Evolutionary conservation across 352 stramenopile species (phyloP).

Genomic region (Aphanomyces astaci): DNA sequence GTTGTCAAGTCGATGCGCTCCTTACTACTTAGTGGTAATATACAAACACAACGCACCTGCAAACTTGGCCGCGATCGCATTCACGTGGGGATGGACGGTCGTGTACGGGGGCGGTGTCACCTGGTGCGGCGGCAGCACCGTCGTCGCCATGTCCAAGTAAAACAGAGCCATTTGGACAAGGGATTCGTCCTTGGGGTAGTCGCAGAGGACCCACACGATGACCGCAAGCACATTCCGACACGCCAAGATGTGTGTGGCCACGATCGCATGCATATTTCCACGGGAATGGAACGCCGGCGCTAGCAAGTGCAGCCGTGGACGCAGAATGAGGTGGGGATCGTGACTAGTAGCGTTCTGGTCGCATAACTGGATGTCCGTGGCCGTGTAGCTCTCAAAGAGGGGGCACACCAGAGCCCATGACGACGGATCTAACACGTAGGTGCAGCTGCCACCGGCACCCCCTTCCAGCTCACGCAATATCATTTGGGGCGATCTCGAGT

Average conservation of each 20-base stretch:
- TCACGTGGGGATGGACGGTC: neutral
- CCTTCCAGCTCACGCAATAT: neutral
- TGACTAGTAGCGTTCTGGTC: conserved; percentile 43
- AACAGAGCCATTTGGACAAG: conserved; percentile 7
- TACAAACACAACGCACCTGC: neutral
- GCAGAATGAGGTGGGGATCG: conserved; percentile 29
- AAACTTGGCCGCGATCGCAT: neutral
- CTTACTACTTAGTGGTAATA: too few relatives aligned
- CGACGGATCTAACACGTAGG: conserved; percentile 49
- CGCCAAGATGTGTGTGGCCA: neutral
- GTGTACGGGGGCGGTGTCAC: neutral
- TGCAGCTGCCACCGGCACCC: conserved; percentile 13
- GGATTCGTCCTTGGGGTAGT: neutral
- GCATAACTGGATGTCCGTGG: conserved; percentile 56
- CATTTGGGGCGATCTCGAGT: neutral
- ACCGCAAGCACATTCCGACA: neutral
- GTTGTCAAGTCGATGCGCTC: too few relatives aligned
- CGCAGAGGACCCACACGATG: neutral
- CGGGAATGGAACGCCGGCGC: neutral
- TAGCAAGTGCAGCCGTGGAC: neutral
- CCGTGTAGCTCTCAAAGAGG: conserved; percentile 70
- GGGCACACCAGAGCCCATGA: conserved; percentile 51
- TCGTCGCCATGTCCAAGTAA: neutral
- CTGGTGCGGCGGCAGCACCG: neutral
- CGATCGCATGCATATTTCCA: neutral